Percentiles rank a stretch among this genome's conserved stretches.
phyloP scores from a whole-genome alignment of 2,329 filamentous ascomycete genomes.

The Ampelomyces quisqualis region DNA sequence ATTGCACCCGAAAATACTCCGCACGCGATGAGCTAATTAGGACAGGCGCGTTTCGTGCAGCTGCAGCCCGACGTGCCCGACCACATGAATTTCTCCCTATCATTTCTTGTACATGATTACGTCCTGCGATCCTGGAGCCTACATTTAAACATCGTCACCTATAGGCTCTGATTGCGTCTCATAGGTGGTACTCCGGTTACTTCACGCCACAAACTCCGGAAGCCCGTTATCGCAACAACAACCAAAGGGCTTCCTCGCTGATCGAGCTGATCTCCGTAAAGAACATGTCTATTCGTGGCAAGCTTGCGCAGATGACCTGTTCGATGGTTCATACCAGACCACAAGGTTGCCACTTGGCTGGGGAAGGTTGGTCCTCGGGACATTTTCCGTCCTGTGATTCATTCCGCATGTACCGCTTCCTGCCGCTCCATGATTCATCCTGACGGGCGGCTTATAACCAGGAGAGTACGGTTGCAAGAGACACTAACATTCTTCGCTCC shows the following conservation, averaged over 20 bases:
- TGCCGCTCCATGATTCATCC: constrained; percentile 2
- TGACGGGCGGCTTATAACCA: not conserved
- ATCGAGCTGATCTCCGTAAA: constrained; percentile 24
- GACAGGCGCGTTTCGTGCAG: constrained; percentile 3
- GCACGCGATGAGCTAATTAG: constrained; percentile 8
- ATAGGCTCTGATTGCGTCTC: too few species aligned
- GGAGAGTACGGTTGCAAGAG: too few species aligned
- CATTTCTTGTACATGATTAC: too few species aligned
- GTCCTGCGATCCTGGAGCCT: too few species aligned
- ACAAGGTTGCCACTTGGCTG: constrained; percentile 11
- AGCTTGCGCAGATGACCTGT: constrained; percentile 1
- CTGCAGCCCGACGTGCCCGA: too few species aligned
- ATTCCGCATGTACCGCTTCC: constrained; percentile 1
- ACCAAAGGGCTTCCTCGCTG: too few species aligned
- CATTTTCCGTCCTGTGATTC: constrained; percentile 8
- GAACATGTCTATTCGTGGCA: too few species aligned
- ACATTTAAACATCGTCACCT: too few species aligned
- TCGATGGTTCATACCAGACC: not conserved
- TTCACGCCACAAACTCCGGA: constrained; percentile 37
- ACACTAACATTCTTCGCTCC: too few species aligned
- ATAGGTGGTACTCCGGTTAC: constrained; percentile 23
- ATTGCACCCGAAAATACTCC: constrained; percentile 4
- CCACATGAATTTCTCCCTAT: not conserved
- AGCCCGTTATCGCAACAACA: too few species aligned
- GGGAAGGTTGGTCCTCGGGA: not conserved